A percentile compares a stretch with the other conserved stretches of the same genome.
Conservation (phyloP, 106 monocot genomes). For the Dendrobium huoshanense region DNA sequence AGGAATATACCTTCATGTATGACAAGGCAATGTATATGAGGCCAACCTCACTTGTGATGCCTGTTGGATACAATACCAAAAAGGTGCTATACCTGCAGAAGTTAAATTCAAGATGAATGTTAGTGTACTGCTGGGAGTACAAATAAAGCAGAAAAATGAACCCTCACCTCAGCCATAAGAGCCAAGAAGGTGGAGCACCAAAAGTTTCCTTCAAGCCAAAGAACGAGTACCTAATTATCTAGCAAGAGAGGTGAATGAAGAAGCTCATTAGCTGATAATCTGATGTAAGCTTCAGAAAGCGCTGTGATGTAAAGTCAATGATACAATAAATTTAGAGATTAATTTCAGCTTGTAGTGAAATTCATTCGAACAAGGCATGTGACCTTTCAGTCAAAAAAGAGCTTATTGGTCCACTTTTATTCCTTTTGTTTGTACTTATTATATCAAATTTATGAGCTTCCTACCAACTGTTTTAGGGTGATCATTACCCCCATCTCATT, state of each 20-base stretch:
- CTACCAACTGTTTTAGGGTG: too few relatives aligned
- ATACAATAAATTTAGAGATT: not conserved
- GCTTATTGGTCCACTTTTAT: too few relatives aligned
- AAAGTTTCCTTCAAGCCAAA: constrained; percentile 81
- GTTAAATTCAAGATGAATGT: not conserved
- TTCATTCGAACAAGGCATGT: not conserved
- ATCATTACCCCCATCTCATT: too few relatives aligned
- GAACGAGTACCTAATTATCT: constrained; percentile 95
- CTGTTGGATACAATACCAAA: constrained; percentile 69
- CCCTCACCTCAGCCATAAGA: constrained; percentile 83
- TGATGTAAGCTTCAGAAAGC: not conserved
- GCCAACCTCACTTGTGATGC: constrained; percentile 87
- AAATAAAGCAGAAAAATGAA: not conserved
- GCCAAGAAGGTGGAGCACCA: constrained; percentile 85
- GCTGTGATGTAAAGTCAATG: not conserved
- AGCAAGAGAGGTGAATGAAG: constrained; percentile 9
- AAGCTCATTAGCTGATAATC: not conserved
- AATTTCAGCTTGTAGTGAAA: not conserved
- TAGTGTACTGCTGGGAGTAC: not conserved
- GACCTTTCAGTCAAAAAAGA: not conserved
- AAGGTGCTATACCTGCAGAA: constrained; percentile 81
- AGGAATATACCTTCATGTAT: constrained; percentile 63
- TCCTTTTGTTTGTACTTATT: too few relatives aligned
- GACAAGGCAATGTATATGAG: constrained; percentile 62
- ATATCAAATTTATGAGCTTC: too few relatives aligned